Evolutionary conservation across 768 basidiomycete species (phyloP), one percentile per base, ranked within the genome.

Genomic region (Xerocomellus chrysenteron): DNA sequence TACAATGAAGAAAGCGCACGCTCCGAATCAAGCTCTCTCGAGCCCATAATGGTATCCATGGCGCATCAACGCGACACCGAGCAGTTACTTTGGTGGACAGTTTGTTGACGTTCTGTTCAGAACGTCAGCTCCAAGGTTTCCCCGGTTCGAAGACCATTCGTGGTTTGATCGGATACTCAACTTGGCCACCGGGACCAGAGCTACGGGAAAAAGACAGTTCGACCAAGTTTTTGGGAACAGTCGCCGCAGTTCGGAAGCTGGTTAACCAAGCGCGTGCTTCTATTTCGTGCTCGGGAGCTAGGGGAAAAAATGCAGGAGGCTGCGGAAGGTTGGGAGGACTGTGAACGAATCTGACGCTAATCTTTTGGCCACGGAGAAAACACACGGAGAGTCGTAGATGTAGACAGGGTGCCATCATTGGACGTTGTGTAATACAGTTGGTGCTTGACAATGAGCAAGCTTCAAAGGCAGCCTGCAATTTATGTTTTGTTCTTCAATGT

Each of bases 131-230:
- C 9, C 7, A 10, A 2, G 30, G 24, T 7, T 14, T 17, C 36
- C 13, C 16, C 7, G 36, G 33, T 43, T n/a, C 17, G 13, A 13
- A 11, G 30, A 5, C 32, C 11, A 13, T 24, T 50, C 17, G 17
- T 28, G 32, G 17, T 30, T n/a, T 7, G 47, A 61, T 35, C 10
- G 28, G 40, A 50, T 7, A 59, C 68, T 59, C 55, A 65, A 89
- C 90, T 81, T 92, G 90, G 16, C 91, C 91, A 36, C 91, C 91
- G 7, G 91, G 91, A 24, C 91, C 91, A 4, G 90, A 91, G 62
- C 90, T 92, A 50, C 90, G 77, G 6, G 89, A 82, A 63, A 90
- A 93, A 0, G 81, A 76, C 26, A 92, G 60, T 41, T 87, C 80
- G 0, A 90, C 87, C 19, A 78, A 46, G 35, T 72, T 24, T 36